A percentile compares a stretch with the other conserved stretches of the same genome.
These are phyloP conservation scores for Pestalotiopsis fici DNA, from an alignment of 2,329 filamentous ascomycete genomes.

Conservation along the genomic window DNA sequence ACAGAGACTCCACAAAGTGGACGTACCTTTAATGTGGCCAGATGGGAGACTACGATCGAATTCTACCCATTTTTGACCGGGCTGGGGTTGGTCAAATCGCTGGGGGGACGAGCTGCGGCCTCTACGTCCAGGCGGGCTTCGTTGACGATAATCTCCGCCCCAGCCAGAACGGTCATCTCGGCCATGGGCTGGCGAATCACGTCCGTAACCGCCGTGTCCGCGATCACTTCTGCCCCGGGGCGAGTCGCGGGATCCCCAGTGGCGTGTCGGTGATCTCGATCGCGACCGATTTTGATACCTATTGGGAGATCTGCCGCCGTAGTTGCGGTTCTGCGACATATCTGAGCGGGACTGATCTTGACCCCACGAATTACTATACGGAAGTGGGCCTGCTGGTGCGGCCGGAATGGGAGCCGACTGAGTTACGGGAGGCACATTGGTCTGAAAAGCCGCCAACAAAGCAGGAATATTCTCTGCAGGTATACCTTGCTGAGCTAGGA, in stretches of 20 bases:
- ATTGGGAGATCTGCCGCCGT: conserved; percentile 63
- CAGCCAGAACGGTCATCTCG: conserved; percentile 52
- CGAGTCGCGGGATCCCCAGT: conserved; percentile 67
- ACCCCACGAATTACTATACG: conserved; percentile 37
- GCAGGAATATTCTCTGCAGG: conserved; percentile 74
- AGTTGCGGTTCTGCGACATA: conserved; percentile 58
- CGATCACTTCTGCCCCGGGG: conserved; percentile 68
- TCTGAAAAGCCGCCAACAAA: conserved; percentile 55
- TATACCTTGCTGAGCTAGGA: conserved; percentile 73
- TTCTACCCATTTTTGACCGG: conserved; percentile 70
- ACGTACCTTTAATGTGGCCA: conserved; percentile 74
- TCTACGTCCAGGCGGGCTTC: conserved; percentile 74
- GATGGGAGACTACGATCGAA: conserved; percentile 74
- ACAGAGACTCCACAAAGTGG: not conserved
- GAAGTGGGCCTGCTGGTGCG: conserved; percentile 40
- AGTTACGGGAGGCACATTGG: conserved; percentile 23
- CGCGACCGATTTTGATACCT: conserved; percentile 67
- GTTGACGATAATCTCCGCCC: conserved; percentile 75
- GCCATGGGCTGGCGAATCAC: conserved; percentile 64
- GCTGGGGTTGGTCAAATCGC: conserved; percentile 35
- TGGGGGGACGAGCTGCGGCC: conserved; percentile 62
- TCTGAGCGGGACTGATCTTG: conserved; percentile 38
- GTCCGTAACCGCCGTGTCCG: conserved; percentile 73
- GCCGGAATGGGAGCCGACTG: conserved; percentile 31
- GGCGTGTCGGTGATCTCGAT: conserved; percentile 77